A percentile compares a stretch with the other conserved stretches of the same genome.
Evolutionary conservation across 1,284 basidiomycete genomes (phyloP).

Genomic region (Ustilago nuda): DNA sequence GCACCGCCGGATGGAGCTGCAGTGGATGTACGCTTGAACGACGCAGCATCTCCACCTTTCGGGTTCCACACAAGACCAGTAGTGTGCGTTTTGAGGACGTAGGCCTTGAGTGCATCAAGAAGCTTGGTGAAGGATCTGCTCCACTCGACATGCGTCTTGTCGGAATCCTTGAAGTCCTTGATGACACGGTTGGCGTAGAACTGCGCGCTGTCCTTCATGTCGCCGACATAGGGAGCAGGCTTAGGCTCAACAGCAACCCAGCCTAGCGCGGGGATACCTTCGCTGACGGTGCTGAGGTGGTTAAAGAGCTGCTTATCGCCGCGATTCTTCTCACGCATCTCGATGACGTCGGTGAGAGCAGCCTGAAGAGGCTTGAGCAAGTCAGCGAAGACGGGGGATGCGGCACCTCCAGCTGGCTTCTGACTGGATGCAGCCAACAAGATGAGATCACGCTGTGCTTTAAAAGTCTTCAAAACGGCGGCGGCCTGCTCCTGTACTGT

Average conservation of each 20-base stretch:
- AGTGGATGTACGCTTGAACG: constrained; percentile 48
- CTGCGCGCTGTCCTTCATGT: constrained; percentile 86
- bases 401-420: constrained; percentile 75
- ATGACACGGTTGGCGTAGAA: constrained; percentile 93
- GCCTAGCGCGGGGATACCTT: constrained; percentile 86
- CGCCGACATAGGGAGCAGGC: constrained; percentile 84
- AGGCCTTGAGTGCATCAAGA: constrained; percentile 83
- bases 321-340: constrained; percentile 84
- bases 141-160: constrained; percentile 91
- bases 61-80: constrained; percentile 92
- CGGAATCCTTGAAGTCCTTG: constrained; percentile 88
- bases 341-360: constrained; percentile 80
- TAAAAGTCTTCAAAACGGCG: constrained; percentile 78
- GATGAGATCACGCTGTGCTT: constrained; percentile 78
- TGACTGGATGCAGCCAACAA: constrained; percentile 79
- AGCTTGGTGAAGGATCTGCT: constrained; percentile 79
- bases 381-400: constrained; percentile 74
- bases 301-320: constrained; percentile 84
- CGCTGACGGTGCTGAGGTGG: constrained; percentile 83
- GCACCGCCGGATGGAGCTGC: constrained; percentile 75
- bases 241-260: constrained; percentile 87
- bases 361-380: constrained; percentile 80
- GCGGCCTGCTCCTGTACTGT: constrained; percentile 76
- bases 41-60: constrained; percentile 66
- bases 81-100: constrained; percentile 87